Base-by-base conservation (phyloP, 768 basidiomycete species). In the Pisolithus sp. region DNA sequence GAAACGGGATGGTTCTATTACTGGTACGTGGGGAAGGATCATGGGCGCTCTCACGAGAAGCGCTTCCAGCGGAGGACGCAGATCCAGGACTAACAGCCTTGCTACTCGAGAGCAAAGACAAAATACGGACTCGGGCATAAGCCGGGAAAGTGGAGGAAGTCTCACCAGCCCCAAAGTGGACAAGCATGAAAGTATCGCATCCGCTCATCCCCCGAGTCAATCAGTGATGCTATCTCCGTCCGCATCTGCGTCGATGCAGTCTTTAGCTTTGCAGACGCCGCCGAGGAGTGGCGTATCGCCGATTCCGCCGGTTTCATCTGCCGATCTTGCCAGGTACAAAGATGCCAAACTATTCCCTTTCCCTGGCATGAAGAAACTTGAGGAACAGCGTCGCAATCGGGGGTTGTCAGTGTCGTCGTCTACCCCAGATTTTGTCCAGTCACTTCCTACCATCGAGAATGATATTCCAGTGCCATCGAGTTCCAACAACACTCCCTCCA, bases 321-420 rank as follows among this genome's bases (percentile, higher is more conserved):
- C 79, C 28, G 89, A 91, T 68, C 68, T 84, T 64, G 74, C 76
- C 26, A 89, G 77, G 68, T 94, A 87, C 68, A 81, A 82, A 56
- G 76, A 79, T 52, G 66, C 79, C 30, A 97, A 97, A 65, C 74
- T 96, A 34, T 88, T 86, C 68, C 91, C 93, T 1, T 93, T 95
- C 77, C 91, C 90, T 23, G 91, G 90, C 36, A 85, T 93, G 67
- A 78, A 83, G 61, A 79, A 80, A 59, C 73, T 93, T 36, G 88
- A 88, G 64, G 84, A 88, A 62, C 80, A 87, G 60, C 76, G 83
- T 58, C 79, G 81, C 31, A 74, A 76, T 49, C 77, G 77, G 49
- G 78, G 77, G 6, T 66, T 81, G 43, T 75, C 64, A 47, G 70
- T 66, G 65, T 77, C 76, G 3, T 69, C 73, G 7, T 77, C 79